Conservation (phyloP, 2,329 filamentous ascomycete species). For the Ascomycota sp. region DNA sequence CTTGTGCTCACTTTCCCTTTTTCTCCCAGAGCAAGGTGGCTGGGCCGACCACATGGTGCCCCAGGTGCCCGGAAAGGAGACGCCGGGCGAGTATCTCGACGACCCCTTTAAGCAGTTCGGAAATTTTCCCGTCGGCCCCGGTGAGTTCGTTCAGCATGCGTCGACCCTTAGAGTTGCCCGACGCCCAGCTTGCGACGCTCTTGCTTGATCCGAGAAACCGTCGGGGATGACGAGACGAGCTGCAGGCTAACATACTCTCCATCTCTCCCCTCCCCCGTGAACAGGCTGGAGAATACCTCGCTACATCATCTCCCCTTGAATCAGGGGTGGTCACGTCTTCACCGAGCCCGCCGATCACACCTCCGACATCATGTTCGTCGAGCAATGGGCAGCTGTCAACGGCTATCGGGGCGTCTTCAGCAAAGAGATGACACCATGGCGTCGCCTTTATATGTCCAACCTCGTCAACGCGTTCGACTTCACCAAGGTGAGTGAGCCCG, state of each 20-base stretch:
- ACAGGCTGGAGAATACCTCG: conserved; percentile 24
- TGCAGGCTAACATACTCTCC: no score
- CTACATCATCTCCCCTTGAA: conserved; percentile 33
- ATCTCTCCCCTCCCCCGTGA: no score
- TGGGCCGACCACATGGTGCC: conserved; percentile 31
- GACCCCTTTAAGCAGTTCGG: conserved; percentile 12
- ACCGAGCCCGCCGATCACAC: conserved; percentile 31
- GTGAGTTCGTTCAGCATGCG: conserved; percentile 2
- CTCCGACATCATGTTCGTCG: conserved; percentile 31
- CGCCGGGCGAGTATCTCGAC: conserved; percentile 28
- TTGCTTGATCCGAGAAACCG: no score
- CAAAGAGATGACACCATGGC: conserved; percentile 7
- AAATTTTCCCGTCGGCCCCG: conserved; percentile 9
- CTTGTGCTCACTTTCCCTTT: neutral
- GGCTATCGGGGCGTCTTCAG: conserved; percentile 13
- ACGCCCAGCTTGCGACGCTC: no score
- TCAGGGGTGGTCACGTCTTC: conserved; percentile 29
- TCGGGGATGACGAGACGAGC: no score
- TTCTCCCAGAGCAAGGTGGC: conserved; percentile 24
- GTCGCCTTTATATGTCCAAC: conserved; percentile 9
- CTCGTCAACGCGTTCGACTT: conserved; percentile 17
- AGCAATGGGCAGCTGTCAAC: conserved; percentile 18
- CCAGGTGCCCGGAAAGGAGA: conserved; percentile 23
- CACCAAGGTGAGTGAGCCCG: conserved; percentile 12
- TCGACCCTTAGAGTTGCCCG: no score